These are phyloP conservation scores for Novymonas esmeraldas DNA, from an alignment of 208 protist species.

Conservation along the genomic window DNA sequence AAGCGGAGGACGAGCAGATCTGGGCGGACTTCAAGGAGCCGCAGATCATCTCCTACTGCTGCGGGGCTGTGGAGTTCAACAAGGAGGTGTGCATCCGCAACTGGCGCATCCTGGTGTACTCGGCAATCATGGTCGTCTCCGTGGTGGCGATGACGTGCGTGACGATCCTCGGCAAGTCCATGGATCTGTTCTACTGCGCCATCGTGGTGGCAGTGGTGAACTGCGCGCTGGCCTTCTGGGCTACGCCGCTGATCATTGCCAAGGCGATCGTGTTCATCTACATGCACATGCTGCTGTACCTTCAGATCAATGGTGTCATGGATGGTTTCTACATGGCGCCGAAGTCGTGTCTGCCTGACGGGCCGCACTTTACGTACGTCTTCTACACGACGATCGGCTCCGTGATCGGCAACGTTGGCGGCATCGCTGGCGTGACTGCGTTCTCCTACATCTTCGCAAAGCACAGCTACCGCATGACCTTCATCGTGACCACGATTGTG, in stretches of 20 bases:
- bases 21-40: not conserved
- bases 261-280: constrained; percentile 55
- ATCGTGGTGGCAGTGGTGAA: constrained; percentile 15
- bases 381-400: constrained; percentile 53
- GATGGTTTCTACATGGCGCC: constrained; percentile 54
- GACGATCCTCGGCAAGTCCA: constrained; percentile 24
- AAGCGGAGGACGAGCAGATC: not conserved
- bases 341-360: constrained; percentile 38
- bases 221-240: constrained; percentile 21
- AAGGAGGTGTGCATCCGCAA: constrained; percentile 49
- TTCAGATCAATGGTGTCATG: constrained; percentile 48
- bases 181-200: constrained; percentile 21
- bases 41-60: constrained; percentile 14
- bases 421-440: constrained; percentile 38
- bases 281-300: constrained; percentile 42
- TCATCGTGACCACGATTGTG: not conserved
- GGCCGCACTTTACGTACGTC: constrained; percentile 61
- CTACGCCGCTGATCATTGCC: not conserved
- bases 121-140: constrained; percentile 37
- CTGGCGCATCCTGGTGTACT: constrained; percentile 48
- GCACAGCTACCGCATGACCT: constrained; percentile 34
- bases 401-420: constrained; percentile 46
- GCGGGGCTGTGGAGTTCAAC: constrained; percentile 58
- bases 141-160: constrained; percentile 38
- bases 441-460: constrained; percentile 65